Evolutionary conservation across 257 asterid genomes (phyloP).

Genomic region (Solanum pennellii): DNA sequence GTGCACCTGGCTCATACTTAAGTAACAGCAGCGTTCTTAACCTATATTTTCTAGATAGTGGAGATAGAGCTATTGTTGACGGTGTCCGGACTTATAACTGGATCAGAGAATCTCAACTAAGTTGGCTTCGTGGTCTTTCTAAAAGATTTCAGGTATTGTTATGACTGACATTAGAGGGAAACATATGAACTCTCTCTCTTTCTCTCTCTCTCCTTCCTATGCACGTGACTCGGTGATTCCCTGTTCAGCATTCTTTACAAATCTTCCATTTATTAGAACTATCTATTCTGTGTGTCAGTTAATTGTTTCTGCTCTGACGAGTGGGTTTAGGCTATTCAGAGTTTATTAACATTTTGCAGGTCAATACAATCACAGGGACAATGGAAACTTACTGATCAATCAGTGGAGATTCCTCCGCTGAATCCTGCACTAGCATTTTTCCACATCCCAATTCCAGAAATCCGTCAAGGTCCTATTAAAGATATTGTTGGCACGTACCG

Average conservation of each 20-base stretch:
- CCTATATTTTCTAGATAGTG: constrained; percentile 85
- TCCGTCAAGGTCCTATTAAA: constrained; percentile 54
- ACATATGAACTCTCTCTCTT: background rate
- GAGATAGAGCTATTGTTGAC: constrained; percentile 68
- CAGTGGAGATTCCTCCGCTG: background rate
- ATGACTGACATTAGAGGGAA: background rate
- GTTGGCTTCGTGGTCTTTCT: constrained; percentile 64
- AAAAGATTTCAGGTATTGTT: constrained; percentile 34
- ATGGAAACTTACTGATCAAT: constrained; percentile 4
- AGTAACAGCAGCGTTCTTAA: constrained; percentile 65
- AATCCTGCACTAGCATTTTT: constrained; percentile 73
- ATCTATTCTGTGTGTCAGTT: background rate
- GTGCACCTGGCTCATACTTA: constrained; percentile 62
- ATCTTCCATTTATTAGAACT: background rate
- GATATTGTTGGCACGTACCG: constrained; percentile 43
- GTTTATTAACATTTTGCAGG: constrained; percentile 44
- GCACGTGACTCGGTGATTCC: background rate
- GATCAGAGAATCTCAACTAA: constrained; percentile 90
- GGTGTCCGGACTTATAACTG: constrained; percentile 75
- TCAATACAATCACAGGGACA: constrained; percentile 43
- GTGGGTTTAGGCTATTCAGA: constrained; percentile 13
- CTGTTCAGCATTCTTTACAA: background rate
- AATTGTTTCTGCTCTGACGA: background rate
- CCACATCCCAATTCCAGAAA: constrained; percentile 95
- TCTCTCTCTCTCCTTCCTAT: background rate